phyloP scores from a whole-genome alignment of 306 rosid genomes.

The Cucumis hystrix region DNA sequence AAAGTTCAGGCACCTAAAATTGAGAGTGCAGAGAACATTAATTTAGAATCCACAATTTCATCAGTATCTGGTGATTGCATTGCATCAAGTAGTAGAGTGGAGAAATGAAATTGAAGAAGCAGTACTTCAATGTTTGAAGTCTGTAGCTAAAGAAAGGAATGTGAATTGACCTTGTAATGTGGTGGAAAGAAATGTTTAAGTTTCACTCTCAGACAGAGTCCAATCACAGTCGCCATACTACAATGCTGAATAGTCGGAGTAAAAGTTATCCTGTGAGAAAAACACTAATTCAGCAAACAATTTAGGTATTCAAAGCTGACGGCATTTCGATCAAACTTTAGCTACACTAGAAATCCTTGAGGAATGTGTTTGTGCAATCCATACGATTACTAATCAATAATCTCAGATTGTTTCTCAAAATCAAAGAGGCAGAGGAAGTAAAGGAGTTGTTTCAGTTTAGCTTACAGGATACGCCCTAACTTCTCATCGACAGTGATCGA shows the following conservation, averaged over 20 bases:
- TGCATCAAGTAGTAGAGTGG: not conserved
- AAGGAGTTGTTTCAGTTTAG: not conserved
- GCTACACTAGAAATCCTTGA: not conserved
- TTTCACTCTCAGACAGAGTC: conserved; percentile 86
- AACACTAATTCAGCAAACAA: not conserved
- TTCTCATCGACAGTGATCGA: conserved; percentile 86
- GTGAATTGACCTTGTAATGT: conserved; percentile 63
- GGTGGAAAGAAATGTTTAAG: conserved; percentile 74
- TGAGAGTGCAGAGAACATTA: too few relatives aligned
- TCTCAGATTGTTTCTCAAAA: not conserved
- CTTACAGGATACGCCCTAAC: conserved; percentile 71
- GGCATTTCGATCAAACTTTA: not conserved
- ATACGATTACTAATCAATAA: not conserved
- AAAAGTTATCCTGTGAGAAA: conserved; percentile 63
- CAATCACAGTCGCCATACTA: conserved; percentile 94
- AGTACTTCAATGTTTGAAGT: not conserved
- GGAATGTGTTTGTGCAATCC: not conserved
- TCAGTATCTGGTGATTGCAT: not conserved
- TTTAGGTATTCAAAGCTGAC: not conserved
- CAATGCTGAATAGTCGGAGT: conserved; percentile 96
- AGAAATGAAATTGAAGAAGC: conserved; percentile 2
- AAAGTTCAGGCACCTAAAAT: too few relatives aligned
- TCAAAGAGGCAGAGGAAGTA: not conserved
- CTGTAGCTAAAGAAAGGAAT: not conserved
- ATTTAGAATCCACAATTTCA: not conserved